These are phyloP conservation scores for Apiotrichum akiyoshidainum DNA, from an alignment of 1,284 basidiomycete genomes.

Conservation along the genomic window DNA sequence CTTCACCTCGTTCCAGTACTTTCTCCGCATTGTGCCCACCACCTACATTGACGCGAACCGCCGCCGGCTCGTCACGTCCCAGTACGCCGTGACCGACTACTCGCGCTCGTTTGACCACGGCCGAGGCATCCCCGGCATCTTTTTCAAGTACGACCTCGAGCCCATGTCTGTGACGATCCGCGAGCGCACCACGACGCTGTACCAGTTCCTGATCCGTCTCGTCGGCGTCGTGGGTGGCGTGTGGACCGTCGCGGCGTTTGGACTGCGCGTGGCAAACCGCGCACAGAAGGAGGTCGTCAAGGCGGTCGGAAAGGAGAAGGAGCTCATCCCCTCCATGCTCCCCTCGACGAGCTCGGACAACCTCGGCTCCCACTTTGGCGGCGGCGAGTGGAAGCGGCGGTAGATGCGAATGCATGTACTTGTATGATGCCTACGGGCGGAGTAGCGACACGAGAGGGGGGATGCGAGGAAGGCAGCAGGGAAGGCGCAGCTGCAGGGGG, in stretches of 20 bases:
- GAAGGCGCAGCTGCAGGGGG: too few relatives aligned
- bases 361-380: neutral
- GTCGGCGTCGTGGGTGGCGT: constrained; percentile 49
- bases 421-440: neutral
- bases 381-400: constrained; percentile 21
- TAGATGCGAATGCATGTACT: constrained; percentile 4
- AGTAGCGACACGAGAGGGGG: too few relatives aligned
- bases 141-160: constrained; percentile 96
- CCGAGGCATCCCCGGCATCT: constrained; percentile 81
- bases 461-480: too few relatives aligned
- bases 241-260: constrained; percentile 51
- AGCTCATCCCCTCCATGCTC: constrained; percentile 34
- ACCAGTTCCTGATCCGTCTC: constrained; percentile 76
- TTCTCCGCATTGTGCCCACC: constrained; percentile 89
- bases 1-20: constrained; percentile 96
- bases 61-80: constrained; percentile 64
- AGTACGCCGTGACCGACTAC: constrained; percentile 93
- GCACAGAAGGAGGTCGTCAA: constrained; percentile 46
- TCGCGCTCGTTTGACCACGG: constrained; percentile 72
- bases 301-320: constrained; percentile 35
- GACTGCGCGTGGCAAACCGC: constrained; percentile 46
- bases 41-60: constrained; percentile 74
- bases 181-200: constrained; percentile 76
- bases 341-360: constrained; percentile 4
- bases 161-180: constrained; percentile 79